Evolutionary conservation across 495 filamentous ascomycete species (phyloP).

Genomic region (Xylaria scruposa): DNA sequence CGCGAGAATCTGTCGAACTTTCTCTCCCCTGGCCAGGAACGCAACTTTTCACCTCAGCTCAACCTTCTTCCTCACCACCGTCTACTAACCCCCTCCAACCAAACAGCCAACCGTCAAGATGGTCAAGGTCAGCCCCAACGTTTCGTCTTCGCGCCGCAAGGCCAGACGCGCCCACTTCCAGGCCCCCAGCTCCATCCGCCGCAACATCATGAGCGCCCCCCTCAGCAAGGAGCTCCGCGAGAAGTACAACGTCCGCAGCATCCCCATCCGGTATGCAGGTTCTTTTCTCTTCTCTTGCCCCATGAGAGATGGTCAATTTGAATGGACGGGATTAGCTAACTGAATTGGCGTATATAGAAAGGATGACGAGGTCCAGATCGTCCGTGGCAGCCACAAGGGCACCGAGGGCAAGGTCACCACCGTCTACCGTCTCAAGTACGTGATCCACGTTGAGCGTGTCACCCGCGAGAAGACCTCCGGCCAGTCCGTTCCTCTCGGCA

Average conservation of each 20-base stretch:
- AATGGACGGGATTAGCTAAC: too few relatives aligned
- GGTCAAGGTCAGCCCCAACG: constrained; percentile 30
- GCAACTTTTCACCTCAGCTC: constrained; percentile 1
- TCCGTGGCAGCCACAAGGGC: constrained; percentile 90
- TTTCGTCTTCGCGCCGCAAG: constrained; percentile 92
- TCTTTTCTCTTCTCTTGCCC: not conserved
- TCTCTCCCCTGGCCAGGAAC: too few relatives aligned
- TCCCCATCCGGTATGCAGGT: constrained; percentile 78
- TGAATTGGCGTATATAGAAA: constrained; percentile 53
- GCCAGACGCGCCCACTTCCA: constrained; percentile 96
- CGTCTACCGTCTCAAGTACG: constrained; percentile 94
- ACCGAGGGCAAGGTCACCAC: constrained; percentile 93
- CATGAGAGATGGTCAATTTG: too few relatives aligned
- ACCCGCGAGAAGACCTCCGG: constrained; percentile 93
- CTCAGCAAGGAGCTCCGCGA: constrained; percentile 94
- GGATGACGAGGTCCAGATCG: constrained; percentile 92
- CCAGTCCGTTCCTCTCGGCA: constrained; percentile 85
- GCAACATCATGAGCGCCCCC: constrained; percentile 91
- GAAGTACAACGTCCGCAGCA: constrained; percentile 95
- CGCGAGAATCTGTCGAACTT: not conserved
- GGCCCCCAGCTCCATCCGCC: constrained; percentile 88
- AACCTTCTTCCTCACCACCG: constrained; percentile 17
- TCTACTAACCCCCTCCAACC: constrained; percentile 18
- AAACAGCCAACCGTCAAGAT: constrained; percentile 24
- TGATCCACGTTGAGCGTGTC: constrained; percentile 91